phyloP scores from a whole-genome alignment of 352 stramenopile species.

The Pythium pectinolyticum region DNA sequence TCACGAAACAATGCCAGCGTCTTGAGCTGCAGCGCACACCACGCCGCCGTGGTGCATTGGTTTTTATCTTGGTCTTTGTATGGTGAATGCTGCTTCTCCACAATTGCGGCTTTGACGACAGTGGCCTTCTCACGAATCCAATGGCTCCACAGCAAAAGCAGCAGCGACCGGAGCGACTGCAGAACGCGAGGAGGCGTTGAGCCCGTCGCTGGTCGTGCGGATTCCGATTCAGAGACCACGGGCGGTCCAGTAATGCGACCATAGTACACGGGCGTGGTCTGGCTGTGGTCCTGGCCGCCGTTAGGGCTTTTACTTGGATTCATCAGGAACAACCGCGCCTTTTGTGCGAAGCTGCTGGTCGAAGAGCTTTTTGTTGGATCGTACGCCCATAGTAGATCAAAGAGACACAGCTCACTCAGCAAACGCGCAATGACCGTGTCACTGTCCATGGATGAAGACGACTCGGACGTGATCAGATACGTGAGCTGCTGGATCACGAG shows the following conservation, averaged over 20 bases:
- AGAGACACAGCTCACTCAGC: conserved; percentile 5
- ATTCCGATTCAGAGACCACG: not conserved
- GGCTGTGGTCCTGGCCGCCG: too few relatives aligned
- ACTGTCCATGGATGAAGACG: not conserved
- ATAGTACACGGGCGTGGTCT: too few relatives aligned
- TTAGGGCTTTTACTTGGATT: too few relatives aligned
- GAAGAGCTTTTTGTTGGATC: not conserved
- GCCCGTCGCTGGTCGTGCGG: not conserved
- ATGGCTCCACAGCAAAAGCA: not conserved
- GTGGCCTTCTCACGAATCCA: not conserved
- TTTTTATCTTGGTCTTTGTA: not conserved
- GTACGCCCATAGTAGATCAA: not conserved
- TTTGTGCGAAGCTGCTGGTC: not conserved
- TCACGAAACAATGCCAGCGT: conserved; percentile 22
- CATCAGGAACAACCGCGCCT: not conserved
- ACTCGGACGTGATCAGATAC: not conserved
- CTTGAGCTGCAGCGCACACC: conserved; percentile 45
- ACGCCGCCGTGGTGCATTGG: conserved; percentile 28
- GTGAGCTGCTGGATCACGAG: conserved; percentile 11
- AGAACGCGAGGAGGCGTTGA: not conserved
- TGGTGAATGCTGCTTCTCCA: not conserved
- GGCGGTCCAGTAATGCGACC: too few relatives aligned
- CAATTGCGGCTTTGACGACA: not conserved
- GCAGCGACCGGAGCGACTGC: not conserved
- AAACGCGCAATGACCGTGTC: not conserved